Evolutionary conservation across 208 protist genomes (phyloP), one percentile per base, ranked within the genome.

Genomic region (Wallacemonas rigidus): DNA sequence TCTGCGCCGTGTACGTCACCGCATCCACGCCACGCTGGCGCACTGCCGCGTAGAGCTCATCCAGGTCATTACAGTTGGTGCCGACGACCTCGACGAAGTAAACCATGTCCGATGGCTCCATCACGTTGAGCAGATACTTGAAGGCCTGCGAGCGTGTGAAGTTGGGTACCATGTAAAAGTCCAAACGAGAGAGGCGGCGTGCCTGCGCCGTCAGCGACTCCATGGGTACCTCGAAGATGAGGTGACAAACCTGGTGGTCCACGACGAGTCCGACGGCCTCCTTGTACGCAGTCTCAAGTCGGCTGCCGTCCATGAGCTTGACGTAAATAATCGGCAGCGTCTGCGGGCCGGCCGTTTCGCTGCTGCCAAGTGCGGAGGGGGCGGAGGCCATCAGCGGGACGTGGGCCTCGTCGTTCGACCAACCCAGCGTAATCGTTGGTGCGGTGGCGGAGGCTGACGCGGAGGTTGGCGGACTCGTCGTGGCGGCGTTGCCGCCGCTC

Each of bases 21-120:
- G 88, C 81, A 39, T 81, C 67, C 15, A 82, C 80, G 11, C 76
- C 77, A 3, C 81, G 79, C 67, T 94, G 89, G 1, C 80, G 75
- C 26, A 94, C 82, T 1, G 89, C 79, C 15, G 86, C 84, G 65
- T 89, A 86, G 9, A 95, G 81, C 73, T 95, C 90, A 72, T 95
- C 90, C 9, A 95, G 64, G 67, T 95, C 90, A 67, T 89, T 92
- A 71, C 86, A 88, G 79, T 91, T 91, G 17, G 87, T 95, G 1
- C 90, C 90, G 35, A 87, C 84, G 6, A 83, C 75, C 67, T 95
- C 86, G 3, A 95, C 64, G 62, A 95, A 92, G 76, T 91, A 76
- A 12, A 80, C 73, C 17, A 95, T 68, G 55, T 93, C 90, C 2
- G 93, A 75, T 40, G 90, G 81, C 55, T 95, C 85, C 39, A 95